Evolutionary conservation across 768 basidiomycete genomes (phyloP).

Genomic region (Macrolepiota albuminosa): DNA sequence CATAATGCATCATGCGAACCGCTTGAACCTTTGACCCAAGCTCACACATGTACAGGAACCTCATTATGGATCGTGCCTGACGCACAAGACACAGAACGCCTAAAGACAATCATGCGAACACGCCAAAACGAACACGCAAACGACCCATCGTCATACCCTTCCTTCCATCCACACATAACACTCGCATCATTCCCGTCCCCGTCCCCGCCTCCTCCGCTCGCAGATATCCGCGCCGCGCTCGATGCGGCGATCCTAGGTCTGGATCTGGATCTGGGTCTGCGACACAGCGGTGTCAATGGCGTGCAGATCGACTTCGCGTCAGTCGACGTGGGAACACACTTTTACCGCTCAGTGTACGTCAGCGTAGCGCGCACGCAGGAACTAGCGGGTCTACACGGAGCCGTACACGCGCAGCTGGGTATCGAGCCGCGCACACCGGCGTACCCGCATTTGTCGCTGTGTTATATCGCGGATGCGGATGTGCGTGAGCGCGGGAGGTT

Average conservation of each 20-base stretch:
- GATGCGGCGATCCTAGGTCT: slow-evolving; percentile 14
- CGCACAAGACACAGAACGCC: slow-evolving; percentile 32
- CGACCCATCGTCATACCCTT: slow-evolving; percentile 44
- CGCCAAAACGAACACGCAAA: slow-evolving; percentile 18
- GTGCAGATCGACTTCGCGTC: slow-evolving; percentile 40
- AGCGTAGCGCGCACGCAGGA: slow-evolving; percentile 40
- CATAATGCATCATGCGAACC: not conserved
- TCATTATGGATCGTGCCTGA: slow-evolving; percentile 71
- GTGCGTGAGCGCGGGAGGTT: slow-evolving; percentile 48
- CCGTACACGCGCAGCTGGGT: slow-evolving; percentile 35
- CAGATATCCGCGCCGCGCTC: slow-evolving; percentile 35
- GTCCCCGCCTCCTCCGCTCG: slow-evolving; percentile 20
- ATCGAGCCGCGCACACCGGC: slow-evolving; percentile 46
- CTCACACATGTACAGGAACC: slow-evolving; percentile 34
- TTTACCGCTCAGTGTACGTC: slow-evolving; percentile 69
- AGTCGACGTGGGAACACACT: slow-evolving; percentile 55
- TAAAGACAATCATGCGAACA: slow-evolving; percentile 44
- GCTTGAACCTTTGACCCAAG: not conserved
- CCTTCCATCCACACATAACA: slow-evolving; percentile 68
- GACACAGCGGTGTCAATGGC: no score
- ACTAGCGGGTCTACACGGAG: slow-evolving; percentile 43
- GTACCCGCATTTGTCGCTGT: slow-evolving; percentile 71
- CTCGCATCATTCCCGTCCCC: slow-evolving; percentile 41
- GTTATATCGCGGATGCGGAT: slow-evolving; percentile 69
- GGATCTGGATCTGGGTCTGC: no score